Percentiles rank a stretch among this genome's conserved stretches.
These are phyloP conservation scores for Rhododendron kiyosumense DNA, from an alignment of 148 eudicot genomes.

Conservation along the genomic window DNA sequence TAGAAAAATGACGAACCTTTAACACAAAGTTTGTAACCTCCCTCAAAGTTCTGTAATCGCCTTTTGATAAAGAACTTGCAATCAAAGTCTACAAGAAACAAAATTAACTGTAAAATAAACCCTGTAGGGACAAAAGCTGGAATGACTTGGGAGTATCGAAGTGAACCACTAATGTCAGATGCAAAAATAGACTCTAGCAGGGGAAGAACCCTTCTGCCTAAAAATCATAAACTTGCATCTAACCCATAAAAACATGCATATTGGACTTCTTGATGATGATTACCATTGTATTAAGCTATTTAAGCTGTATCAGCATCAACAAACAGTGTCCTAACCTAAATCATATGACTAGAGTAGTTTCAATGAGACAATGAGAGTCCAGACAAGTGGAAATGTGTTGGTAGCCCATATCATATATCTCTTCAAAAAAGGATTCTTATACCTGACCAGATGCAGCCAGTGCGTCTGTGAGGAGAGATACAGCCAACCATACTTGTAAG, in stretches of 20 bases:
- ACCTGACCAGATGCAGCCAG: conserved; percentile 92
- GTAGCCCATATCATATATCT: not conserved
- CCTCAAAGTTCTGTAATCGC: conserved; percentile 58
- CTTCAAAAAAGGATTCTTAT: not conserved
- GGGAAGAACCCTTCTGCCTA: not conserved
- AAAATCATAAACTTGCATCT: not conserved
- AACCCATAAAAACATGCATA: not conserved
- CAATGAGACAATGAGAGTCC: not conserved
- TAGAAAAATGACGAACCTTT: conserved; percentile 40
- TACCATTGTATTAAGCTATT: not conserved
- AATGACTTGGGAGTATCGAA: not conserved
- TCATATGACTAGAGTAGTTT: not conserved
- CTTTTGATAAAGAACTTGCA: conserved; percentile 69
- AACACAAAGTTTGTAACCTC: conserved; percentile 63
- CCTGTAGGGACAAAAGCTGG: not conserved
- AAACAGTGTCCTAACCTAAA: not conserved
- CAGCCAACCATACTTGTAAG: conserved; percentile 80
- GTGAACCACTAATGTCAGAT: not conserved
- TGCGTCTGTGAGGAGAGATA: conserved; percentile 80
- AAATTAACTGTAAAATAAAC: not conserved
- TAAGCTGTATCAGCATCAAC: not conserved
- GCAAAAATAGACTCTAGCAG: not conserved
- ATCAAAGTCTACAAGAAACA: conserved; percentile 58
- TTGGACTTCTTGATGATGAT: not conserved
- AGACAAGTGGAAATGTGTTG: not conserved